These are phyloP conservation scores for Psilocybe tampanensis DNA, from an alignment of 768 basidiomycete genomes.

Conservation along the genomic window DNA sequence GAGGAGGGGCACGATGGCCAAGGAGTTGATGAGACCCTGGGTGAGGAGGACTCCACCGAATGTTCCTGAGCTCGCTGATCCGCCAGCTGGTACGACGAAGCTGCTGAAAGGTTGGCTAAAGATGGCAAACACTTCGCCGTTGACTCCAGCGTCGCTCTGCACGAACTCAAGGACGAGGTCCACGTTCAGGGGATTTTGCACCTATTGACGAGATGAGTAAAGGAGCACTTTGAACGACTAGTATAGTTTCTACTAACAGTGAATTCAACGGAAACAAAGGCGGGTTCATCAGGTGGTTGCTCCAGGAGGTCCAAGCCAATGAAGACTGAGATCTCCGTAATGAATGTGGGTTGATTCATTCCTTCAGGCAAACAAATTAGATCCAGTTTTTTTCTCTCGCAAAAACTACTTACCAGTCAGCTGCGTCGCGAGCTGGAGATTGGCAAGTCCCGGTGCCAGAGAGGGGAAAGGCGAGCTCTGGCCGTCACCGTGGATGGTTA, in stretches of 20 bases:
- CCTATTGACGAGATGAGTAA: slow-evolving; percentile 24
- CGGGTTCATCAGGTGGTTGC: slow-evolving; percentile 31
- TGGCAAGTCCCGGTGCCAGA: slow-evolving; percentile 54
- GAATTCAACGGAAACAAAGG: slow-evolving; percentile 53
- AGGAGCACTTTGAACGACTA: background rate
- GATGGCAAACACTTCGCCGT: slow-evolving; percentile 56
- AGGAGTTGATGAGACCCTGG: slow-evolving; percentile 56
- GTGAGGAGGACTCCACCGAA: slow-evolving; percentile 60
- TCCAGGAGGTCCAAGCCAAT: slow-evolving; percentile 53
- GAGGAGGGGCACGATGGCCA: slow-evolving; percentile 58
- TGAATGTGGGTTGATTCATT: slow-evolving; percentile 55
- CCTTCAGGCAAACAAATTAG: no score
- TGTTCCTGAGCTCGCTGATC: slow-evolving; percentile 62
- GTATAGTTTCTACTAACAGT: slow-evolving; percentile 45
- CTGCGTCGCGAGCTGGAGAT: slow-evolving; percentile 50
- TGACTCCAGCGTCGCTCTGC: slow-evolving; percentile 55
- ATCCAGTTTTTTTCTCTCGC: no score
- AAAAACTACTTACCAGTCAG: slow-evolving; percentile 43
- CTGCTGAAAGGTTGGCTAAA: slow-evolving; percentile 56
- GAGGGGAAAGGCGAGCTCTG: slow-evolving; percentile 65
- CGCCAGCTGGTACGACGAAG: slow-evolving; percentile 58
- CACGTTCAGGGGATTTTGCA: slow-evolving; percentile 59
- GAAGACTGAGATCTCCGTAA: slow-evolving; percentile 55
- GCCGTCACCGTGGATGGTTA: slow-evolving; percentile 62
- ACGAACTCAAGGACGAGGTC: slow-evolving; percentile 59